phyloP scores from a whole-genome alignment of 169 alveolate genomes.

The Cystoisospora suis region DNA sequence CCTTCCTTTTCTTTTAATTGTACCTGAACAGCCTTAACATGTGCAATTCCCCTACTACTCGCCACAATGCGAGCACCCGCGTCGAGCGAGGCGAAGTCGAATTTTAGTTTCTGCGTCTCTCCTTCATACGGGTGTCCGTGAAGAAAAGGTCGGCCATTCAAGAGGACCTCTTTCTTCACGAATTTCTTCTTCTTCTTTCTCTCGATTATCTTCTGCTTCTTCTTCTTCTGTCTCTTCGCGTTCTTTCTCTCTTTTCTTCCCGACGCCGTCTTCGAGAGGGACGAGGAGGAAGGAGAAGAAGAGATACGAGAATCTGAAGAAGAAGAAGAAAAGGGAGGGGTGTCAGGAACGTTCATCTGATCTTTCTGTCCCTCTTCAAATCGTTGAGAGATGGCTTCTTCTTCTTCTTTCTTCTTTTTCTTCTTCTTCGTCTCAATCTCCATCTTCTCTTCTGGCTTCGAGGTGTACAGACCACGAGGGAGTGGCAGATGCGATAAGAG shows the following conservation, averaged over 20 bases:
- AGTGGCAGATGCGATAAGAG: no score
- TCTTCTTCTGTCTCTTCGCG: not conserved
- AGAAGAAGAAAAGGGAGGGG: no score
- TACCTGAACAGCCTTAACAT: conserved; percentile 72
- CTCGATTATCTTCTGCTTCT: not conserved
- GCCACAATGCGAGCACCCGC: conserved; percentile 84
- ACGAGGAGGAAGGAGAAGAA: not conserved
- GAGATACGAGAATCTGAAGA: not conserved
- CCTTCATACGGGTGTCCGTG: conserved; percentile 69
- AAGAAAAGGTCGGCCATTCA: conserved; percentile 69
- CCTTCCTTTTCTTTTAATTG: no score
- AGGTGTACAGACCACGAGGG: no score
- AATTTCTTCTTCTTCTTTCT: not conserved
- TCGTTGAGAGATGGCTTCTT: no score
- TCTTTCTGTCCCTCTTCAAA: no score
- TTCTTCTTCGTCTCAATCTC: not conserved
- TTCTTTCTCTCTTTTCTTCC: not conserved
- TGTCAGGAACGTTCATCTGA: no score
- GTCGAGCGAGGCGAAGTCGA: conserved; percentile 83
- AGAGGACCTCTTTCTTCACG: conserved; percentile 1
- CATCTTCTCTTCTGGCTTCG: not conserved
- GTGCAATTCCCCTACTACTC: conserved; percentile 71
- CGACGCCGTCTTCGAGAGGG: not conserved
- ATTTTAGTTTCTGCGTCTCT: conserved; percentile 70
- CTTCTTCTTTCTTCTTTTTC: no score